Evolutionary conservation across 345 rosid species (phyloP), one percentile per base, ranked within the genome.

Genomic region (Capsella bursapastoris): DNA sequence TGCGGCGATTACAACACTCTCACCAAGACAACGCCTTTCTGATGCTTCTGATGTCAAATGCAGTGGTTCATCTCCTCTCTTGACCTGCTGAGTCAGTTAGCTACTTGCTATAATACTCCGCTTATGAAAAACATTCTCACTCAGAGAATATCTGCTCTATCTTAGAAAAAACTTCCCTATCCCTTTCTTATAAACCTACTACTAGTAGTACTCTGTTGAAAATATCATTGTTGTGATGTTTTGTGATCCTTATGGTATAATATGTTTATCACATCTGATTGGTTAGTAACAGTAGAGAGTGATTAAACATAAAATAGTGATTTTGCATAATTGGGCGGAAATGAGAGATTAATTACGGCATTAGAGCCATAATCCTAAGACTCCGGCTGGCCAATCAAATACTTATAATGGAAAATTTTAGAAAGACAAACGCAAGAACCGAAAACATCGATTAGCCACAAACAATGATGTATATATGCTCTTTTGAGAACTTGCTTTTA

Each of bases 1-100:
- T 57, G 89, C 89, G 53, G 92, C 90, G 58, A 82, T 86, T 49
- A 67, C 86, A 29, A 79, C 85, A 47, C 83, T 86, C 70, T 96
- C 99, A 14, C 96, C 98, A 0, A 86, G 93, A 80, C 96, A 87
- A 81, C 89, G 96, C 73, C 86, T 90, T 43, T 88, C 92, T 13
- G 93, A 96, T 79, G 82, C 96, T 77, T 80, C 97, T 29, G 97
- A 96, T 87, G 99, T 96, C 71, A 92, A 79, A 76, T 87, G 86
- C 82, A 88, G 87, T 80, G 92, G 88, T 76, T 77, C 76, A 34
- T 92, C 98, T 75, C 90, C 97, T 74, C 94, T 96, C 49, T 83
- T 88, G 90, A 92, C 92, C 43, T 92, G 66, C 82, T 91, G 86
- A 92, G 12, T 60, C 29, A 62, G 2, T 11, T 29, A 18, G 22